These are phyloP conservation scores for Naganishia sp. DNA, from an alignment of 1,284 basidiomycete genomes.

Conservation along the genomic window DNA sequence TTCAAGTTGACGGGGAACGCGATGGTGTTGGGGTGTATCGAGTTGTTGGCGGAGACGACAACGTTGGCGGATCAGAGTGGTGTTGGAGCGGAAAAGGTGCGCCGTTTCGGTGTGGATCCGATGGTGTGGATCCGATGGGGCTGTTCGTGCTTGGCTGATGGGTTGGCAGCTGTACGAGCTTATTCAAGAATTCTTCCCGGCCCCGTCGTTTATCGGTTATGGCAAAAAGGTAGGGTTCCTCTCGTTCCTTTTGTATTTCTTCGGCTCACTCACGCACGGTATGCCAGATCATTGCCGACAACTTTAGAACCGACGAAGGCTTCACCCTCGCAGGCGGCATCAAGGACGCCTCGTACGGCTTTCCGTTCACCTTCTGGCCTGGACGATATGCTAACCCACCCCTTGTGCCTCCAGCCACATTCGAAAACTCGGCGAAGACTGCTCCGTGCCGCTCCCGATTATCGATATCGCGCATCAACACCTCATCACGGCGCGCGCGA, in stretches of 20 bases:
- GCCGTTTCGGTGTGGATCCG: not conserved
- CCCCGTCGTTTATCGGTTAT: slow-evolving; percentile 40
- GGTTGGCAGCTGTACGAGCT: slow-evolving; percentile 55
- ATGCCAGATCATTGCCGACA: slow-evolving; percentile 54
- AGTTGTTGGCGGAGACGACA: slow-evolving; percentile 75
- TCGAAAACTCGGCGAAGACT: slow-evolving; percentile 57
- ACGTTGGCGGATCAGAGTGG: slow-evolving; percentile 84
- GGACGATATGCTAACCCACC: slow-evolving; percentile 1
- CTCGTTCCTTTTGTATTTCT: not conserved
- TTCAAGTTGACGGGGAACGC: slow-evolving; percentile 76
- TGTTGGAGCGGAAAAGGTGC: slow-evolving; percentile 62
- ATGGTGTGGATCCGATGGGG: not conserved
- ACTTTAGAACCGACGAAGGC: slow-evolving; percentile 75
- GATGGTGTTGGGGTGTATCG: slow-evolving; percentile 67
- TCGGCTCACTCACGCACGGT: not conserved
- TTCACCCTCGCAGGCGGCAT: slow-evolving; percentile 87
- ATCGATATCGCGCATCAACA: slow-evolving; percentile 75
- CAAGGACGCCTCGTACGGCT: slow-evolving; percentile 67
- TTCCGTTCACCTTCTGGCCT: not conserved
- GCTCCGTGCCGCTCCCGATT: slow-evolving; percentile 76
- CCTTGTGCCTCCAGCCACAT: slow-evolving; percentile 48
- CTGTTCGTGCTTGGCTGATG: slow-evolving; percentile 3
- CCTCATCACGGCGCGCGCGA: slow-evolving; percentile 72
- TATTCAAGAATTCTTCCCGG: slow-evolving; percentile 59
- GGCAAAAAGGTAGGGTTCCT: slow-evolving; percentile 32